Base-by-base conservation (phyloP, 768 basidiomycete species). In the Agrocybe pediades region DNA sequence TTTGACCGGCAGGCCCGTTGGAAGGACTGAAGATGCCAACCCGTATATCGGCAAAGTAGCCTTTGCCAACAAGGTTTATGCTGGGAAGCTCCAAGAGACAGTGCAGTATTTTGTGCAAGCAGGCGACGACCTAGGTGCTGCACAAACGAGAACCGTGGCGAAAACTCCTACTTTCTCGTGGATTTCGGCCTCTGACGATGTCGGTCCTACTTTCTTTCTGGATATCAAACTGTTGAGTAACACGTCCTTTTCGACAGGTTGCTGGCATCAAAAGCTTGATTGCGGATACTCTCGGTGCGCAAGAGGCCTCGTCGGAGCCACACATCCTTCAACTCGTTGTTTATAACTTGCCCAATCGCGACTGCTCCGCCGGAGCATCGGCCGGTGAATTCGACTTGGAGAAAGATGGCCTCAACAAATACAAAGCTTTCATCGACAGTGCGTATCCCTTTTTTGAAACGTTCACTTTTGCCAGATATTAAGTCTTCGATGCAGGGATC, bases 261-360 rank as follows among this genome's bases (percentile, higher is more conserved):
- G 7, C 54, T 6, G 29, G 25, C 26, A 40, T 55, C 7, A 49
- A 49, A 21, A 43, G 41, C 17, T 23, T 55, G 16, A 24, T 55
- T 17, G 17, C 13, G 9, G 59, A 59, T 13, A 53, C 62, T 17
- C 36, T 55, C 20, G n/a, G 13, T 2, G 46, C 42, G 13, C 61
- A 58, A 56, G 39, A 9, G 17, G 16, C 41, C 16, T 56, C 59
- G 7, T 43, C 56, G 15, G 51, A 64, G 49, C 57, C 59, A 26
- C 61, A 65, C 30, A 54, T 70, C 19, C 61, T 73, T 41, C 65
- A 70, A 40, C 51, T 71, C 33, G 68, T 65, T 26, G 61, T 73
- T 19, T 71, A 73, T 61, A 66, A 71, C 44, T 60, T 73, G 16
- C 71, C 71, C n/a, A 65, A 71, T 40, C 65, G 70, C 48, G 71